A percentile compares a stretch with the other conserved stretches of the same genome.
These are phyloP conservation scores for Ogataea sp. DNA, from an alignment of 805 yeast genomes.

Conservation along the genomic window DNA sequence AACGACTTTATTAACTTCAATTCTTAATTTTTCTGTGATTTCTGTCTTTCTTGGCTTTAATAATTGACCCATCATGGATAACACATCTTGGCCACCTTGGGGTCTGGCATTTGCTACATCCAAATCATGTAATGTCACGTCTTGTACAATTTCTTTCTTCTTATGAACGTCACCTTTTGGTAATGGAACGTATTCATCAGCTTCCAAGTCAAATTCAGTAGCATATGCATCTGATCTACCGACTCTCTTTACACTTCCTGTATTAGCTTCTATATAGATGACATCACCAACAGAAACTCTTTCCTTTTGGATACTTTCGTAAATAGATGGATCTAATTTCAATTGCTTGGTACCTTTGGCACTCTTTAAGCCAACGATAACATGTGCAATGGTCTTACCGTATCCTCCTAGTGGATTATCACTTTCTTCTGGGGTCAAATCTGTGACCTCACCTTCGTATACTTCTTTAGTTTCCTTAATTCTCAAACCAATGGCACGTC, in stretches of 20 bases:
- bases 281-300: constrained; percentile 94
- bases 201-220: constrained; percentile 96
- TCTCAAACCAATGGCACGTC: constrained; percentile 93
- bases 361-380: constrained; percentile 85
- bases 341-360: constrained; percentile 86
- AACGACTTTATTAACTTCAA: constrained; percentile 91
- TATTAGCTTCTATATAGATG: constrained; percentile 92
- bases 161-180: constrained; percentile 99
- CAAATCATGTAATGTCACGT: constrained; percentile 91
- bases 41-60: constrained; percentile 95
- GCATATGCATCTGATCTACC: constrained; percentile 99
- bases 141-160: constrained; percentile 96
- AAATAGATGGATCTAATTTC: constrained; percentile 86
- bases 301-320: constrained; percentile 92
- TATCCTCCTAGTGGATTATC: constrained; percentile 97
- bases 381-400: constrained; percentile 93
- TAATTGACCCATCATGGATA: constrained; percentile 94
- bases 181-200: constrained; percentile 96
- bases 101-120: constrained; percentile 97
- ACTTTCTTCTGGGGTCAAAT: constrained; percentile 89
- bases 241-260: constrained; percentile 94
- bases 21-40: constrained; percentile 89
- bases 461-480: constrained; percentile 97
- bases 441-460: constrained; percentile 97
- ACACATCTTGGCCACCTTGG: constrained; percentile 87